A percentile compares a stretch with the other conserved stretches of the same genome.
phyloP scores from a whole-genome alignment of 768 basidiomycete genomes.

The Mycena olivaceomarginata region DNA sequence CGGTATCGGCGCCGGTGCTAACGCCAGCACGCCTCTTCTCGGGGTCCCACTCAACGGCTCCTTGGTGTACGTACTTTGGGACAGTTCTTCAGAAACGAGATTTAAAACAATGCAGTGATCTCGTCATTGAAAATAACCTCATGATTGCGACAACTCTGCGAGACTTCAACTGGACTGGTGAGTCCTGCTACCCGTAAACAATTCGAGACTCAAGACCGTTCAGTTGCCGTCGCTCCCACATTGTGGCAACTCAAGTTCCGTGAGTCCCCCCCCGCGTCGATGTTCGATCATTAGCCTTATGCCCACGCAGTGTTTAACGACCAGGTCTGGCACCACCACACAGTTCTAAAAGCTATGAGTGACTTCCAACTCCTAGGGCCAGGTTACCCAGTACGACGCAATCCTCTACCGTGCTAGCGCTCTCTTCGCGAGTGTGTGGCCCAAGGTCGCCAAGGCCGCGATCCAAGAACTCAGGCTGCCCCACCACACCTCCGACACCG shows the following conservation, averaged over 20 bases:
- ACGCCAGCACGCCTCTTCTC: conserved; percentile 11
- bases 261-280: neutral
- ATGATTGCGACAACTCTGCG: conserved; percentile 6
- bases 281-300: neutral
- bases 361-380: neutral
- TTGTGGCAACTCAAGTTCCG: conserved; percentile 7
- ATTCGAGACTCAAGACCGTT: neutral
- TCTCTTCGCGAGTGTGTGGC: neutral
- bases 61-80: neutral
- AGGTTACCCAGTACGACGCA: conserved; percentile 14
- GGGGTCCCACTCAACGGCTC: conserved; percentile 7
- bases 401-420: neutral
- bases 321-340: neutral
- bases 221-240: neutral
- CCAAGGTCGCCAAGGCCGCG: conserved; percentile 10
- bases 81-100: neutral
- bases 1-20: conserved; percentile 2
- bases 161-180: conserved; percentile 24
- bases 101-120: neutral
- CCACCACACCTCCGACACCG: neutral
- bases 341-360: too few species aligned
- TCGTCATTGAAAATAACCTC: conserved; percentile 7
- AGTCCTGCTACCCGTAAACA: neutral
- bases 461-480: conserved; percentile 14
- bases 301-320: conserved; percentile 6